A percentile compares a stretch with the other conserved stretches of the same genome.
phyloP scores from a whole-genome alignment of 2,329 filamentous ascomycete genomes.

The Fusarium duplospermum region DNA sequence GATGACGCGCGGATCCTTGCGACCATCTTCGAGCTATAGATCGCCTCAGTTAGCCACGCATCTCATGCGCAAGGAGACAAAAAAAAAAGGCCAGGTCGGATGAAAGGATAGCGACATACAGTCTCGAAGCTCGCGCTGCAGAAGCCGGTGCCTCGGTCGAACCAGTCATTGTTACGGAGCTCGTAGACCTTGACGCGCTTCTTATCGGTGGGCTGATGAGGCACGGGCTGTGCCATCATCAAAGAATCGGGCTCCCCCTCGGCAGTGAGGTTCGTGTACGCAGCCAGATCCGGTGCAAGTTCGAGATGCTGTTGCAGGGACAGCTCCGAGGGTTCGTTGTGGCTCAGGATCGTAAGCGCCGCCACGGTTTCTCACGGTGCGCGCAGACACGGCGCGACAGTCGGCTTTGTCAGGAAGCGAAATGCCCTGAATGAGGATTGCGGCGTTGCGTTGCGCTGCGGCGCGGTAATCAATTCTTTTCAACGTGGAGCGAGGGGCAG shows the following conservation, averaged over 20 bases:
- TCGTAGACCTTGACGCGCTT: constrained; percentile 98
- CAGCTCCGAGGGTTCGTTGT: constrained; percentile 64
- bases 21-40: constrained; percentile 64
- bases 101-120: constrained; percentile 64
- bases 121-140: constrained; percentile 82
- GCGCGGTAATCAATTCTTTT: constrained; percentile 30
- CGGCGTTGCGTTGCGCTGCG: constrained; percentile 33
- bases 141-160: constrained; percentile 95
- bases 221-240: constrained; percentile 79
- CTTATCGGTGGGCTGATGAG: constrained; percentile 74
- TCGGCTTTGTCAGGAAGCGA: constrained; percentile 17
- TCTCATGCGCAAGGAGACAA: constrained; percentile 22
- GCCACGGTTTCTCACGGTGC: constrained; percentile 60
- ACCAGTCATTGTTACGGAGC: constrained; percentile 99
- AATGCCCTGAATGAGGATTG: constrained; percentile 13
- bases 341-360: constrained; percentile 67
- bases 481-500: constrained; percentile 33
- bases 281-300: constrained; percentile 64
- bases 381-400: constrained; percentile 46
- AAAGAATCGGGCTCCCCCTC: constrained; percentile 69
- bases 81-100: constrained; percentile 6
- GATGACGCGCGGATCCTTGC: constrained; percentile 87
- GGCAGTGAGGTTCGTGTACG: constrained; percentile 60
- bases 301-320: constrained; percentile 71
- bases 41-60: constrained; percentile 42